Percentiles rank a stretch among this genome's conserved stretches.
phyloP scores from a whole-genome alignment of 2,329 filamentous ascomycete species.

The Colletotrichum lupini region DNA sequence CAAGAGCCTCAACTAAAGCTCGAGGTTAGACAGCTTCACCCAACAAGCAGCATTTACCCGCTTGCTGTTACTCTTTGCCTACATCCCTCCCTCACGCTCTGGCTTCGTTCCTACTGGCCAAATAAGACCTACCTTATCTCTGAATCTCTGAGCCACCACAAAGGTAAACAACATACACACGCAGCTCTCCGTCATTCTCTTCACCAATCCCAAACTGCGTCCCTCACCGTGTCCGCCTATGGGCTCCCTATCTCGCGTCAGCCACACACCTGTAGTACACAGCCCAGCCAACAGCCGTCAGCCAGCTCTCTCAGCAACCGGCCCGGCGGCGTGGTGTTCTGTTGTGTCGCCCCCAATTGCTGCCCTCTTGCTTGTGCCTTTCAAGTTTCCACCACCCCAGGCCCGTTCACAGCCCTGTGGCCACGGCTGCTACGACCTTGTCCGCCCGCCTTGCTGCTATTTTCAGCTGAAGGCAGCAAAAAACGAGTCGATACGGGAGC shows the following conservation, averaged over 20 bases:
- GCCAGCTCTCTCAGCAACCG: not conserved
- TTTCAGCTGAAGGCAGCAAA: conserved; percentile 30
- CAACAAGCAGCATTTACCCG: not conserved
- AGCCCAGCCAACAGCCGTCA: not conserved
- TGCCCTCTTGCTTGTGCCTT: not conserved
- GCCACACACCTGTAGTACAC: not conserved
- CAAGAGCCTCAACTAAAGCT: conserved; percentile 4
- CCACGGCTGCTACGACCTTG: not conserved
- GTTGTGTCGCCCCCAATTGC: not conserved
- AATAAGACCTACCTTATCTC: not conserved
- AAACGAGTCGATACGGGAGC: not conserved
- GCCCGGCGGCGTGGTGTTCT: conserved; percentile 1
- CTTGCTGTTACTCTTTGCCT: not conserved
- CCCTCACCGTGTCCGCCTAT: not conserved
- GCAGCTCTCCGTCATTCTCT: no score
- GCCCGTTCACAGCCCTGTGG: conserved; percentile 27
- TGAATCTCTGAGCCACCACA: not conserved
- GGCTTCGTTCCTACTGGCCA: conserved; percentile 6
- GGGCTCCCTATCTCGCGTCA: not conserved
- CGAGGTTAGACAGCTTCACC: not conserved
- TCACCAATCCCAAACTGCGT: not conserved
- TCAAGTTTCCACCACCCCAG: not conserved
- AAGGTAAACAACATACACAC: not conserved
- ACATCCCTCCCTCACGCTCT: not conserved
- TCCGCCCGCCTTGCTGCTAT: conserved; percentile 25